Evolutionary conservation across 2,329 filamentous ascomycete genomes (phyloP), one percentile per base, ranked within the genome.

Genomic region (Scolecobasidium constrictum): DNA sequence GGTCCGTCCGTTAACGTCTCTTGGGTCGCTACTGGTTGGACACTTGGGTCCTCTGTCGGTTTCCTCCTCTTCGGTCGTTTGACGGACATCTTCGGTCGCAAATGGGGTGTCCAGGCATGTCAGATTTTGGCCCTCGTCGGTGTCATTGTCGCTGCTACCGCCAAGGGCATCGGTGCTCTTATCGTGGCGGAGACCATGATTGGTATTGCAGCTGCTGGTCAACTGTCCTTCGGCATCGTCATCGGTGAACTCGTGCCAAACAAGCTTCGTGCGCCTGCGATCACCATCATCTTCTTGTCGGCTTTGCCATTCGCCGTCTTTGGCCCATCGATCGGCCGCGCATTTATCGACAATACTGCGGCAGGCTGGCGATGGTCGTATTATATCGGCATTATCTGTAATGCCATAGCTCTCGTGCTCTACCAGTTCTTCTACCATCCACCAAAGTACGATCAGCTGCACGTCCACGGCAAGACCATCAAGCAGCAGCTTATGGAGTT

Each of bases 331-430:
- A 67, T 73, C 42, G 68, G 68, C 3, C 57, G 64, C n/a, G 53
- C 57, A 3, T 59, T 72, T 28, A 63, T 68, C 43, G 44, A 58
- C 18, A 58, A 67, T 38, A 71, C 68, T 1, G 52, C 48, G 3
- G 51, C 59, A 3, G 54, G 57, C 15, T 74, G 70, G 69, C 59
- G 71, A 33, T 71, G 68, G 66, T 63, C 56, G 43, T 75, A 68
- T 52, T 72, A 68, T 48, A 49, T 73, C 3, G 64, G 63, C 44
- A 65, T 67, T 48, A 66, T 70, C 41, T 56, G 67, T 43, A 61
- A 57, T 26, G 58, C 56, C n/a, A 45, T 67, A 17, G 56, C 63
- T 9, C 49, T 66, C 2, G 50, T 59, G 2, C 56, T 69, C 5
- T 70, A 64, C 44, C 54, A 56, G 23, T 57, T 68, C 47, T 64